Conservation (phyloP, 208 protist species). For the Phytomonas sp. region DNA sequence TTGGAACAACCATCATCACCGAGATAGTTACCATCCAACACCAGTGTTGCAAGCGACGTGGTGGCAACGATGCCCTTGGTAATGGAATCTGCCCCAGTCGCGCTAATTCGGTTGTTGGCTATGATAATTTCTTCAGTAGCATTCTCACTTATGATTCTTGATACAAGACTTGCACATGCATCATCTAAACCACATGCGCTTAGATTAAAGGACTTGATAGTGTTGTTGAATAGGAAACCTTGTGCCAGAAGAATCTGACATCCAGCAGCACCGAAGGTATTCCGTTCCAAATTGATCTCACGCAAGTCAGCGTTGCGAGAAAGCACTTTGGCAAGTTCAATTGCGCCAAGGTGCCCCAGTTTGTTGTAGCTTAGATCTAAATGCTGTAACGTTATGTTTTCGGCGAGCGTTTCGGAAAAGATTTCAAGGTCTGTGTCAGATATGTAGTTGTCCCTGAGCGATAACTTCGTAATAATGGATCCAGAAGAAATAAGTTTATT, state of each 20-base stretch:
- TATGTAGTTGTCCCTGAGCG: conserved; percentile 65
- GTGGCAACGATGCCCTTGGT: conserved; percentile 62
- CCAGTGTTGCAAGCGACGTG: conserved; percentile 57
- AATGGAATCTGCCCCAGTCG: conserved; percentile 60
- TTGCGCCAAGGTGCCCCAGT: conserved; percentile 67
- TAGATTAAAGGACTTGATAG: conserved; percentile 82
- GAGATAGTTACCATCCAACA: conserved; percentile 82
- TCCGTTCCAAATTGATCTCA: conserved; percentile 86
- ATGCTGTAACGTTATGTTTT: conserved; percentile 67
- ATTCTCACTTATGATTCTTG: conserved; percentile 77
- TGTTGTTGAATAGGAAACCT: conserved; percentile 83
- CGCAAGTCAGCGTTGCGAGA: conserved; percentile 76
- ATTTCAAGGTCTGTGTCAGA: conserved; percentile 58
- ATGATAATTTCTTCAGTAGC: conserved; percentile 84
- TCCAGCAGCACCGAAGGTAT: conserved; percentile 61
- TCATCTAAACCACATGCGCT: conserved; percentile 77
- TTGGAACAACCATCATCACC: conserved; percentile 58
- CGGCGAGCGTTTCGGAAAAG: conserved; percentile 58
- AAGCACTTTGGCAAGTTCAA: conserved; percentile 64
- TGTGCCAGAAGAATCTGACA: conserved; percentile 53
- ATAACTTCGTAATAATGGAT: conserved; percentile 33
- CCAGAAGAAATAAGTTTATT: conserved; percentile 48
- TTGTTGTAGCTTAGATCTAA: conserved; percentile 87
- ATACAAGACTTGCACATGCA: conserved; percentile 48
- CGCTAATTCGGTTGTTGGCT: conserved; percentile 82